phyloP scores from a whole-genome alignment of 306 rosid species.

The Cucurbita pepo region DNA sequence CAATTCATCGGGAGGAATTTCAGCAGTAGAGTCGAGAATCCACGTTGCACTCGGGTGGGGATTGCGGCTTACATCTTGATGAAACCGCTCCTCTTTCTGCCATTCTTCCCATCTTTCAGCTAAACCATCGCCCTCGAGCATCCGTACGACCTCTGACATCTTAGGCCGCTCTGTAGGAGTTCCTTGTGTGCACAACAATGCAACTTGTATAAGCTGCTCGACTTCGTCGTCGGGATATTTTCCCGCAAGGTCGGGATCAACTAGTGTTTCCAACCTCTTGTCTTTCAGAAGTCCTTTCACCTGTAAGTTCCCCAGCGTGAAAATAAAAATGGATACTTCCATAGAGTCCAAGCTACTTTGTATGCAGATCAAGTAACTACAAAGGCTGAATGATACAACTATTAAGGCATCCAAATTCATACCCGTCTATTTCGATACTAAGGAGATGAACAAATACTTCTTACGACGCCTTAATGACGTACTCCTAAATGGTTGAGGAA shows the following conservation, averaged over 20 bases:
- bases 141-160: constrained; percentile 88
- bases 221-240: constrained; percentile 42
- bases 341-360: neutral
- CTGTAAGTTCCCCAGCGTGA: constrained; percentile 12
- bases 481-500: neutral
- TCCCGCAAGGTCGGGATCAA: constrained; percentile 59
- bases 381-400: neutral
- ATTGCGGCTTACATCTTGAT: constrained; percentile 31
- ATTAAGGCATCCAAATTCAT: neutral
- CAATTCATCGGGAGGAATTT: constrained; percentile 58
- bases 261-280: constrained; percentile 55
- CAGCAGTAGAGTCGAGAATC: constrained; percentile 59
- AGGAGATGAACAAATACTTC: neutral
- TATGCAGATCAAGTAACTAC: neutral
- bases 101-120: constrained; percentile 88
- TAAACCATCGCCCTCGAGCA: constrained; percentile 93
- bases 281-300: constrained; percentile 75
- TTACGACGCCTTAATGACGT: neutral
- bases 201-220: constrained; percentile 76
- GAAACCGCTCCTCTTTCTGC: constrained; percentile 69
- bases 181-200: constrained; percentile 75
- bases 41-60: constrained; percentile 32
- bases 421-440: neutral
- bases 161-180: constrained; percentile 70
- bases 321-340: neutral